phyloP scores from a whole-genome alignment of 2,329 filamentous ascomycete genomes.

The Aspergillus melleus region DNA sequence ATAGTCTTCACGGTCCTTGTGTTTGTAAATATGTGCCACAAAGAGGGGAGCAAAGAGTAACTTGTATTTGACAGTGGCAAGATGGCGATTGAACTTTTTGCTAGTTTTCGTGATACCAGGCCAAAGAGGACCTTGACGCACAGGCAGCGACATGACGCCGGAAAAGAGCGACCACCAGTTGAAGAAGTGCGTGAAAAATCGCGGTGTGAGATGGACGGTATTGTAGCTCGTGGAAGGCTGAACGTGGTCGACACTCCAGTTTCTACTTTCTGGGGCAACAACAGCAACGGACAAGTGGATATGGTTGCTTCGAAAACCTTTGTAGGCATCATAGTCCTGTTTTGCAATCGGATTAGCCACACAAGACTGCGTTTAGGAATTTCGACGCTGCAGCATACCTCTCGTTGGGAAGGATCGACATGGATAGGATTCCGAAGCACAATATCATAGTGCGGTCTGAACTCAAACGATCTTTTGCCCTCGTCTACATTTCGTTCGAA shows the following conservation, averaged over 20 bases:
- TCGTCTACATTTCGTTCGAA: constrained; percentile 81
- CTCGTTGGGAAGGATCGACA: constrained; percentile 58
- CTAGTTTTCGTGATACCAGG: constrained; percentile 92
- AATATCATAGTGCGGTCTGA: constrained; percentile 89
- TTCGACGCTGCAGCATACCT: constrained; percentile 34
- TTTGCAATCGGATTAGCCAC: background rate
- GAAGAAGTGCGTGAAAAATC: constrained; percentile 98
- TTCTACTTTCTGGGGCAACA: constrained; percentile 78
- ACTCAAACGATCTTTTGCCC: constrained; percentile 77
- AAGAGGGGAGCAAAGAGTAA: constrained; percentile 88
- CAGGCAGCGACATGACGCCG: constrained; percentile 88
- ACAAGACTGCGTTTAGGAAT: background rate
- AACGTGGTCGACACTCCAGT: constrained; percentile 76
- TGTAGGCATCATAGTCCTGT: constrained; percentile 81
- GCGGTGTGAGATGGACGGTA: constrained; percentile 87
- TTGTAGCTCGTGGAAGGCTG: constrained; percentile 90
- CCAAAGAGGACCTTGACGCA: constrained; percentile 89
- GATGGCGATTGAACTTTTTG: constrained; percentile 95
- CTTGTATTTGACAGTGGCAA: constrained; percentile 99
- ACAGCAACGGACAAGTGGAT: constrained; percentile 95
- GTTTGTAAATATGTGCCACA: constrained; percentile 96
- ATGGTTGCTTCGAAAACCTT: constrained; percentile 92
- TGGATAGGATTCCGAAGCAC: constrained; percentile 78
- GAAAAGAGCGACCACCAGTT: constrained; percentile 97
- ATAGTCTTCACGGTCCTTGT: constrained; percentile 91